Conservation (phyloP, 2,329 filamentous ascomycete species). For the Chrysoporthe austroafricana region DNA sequence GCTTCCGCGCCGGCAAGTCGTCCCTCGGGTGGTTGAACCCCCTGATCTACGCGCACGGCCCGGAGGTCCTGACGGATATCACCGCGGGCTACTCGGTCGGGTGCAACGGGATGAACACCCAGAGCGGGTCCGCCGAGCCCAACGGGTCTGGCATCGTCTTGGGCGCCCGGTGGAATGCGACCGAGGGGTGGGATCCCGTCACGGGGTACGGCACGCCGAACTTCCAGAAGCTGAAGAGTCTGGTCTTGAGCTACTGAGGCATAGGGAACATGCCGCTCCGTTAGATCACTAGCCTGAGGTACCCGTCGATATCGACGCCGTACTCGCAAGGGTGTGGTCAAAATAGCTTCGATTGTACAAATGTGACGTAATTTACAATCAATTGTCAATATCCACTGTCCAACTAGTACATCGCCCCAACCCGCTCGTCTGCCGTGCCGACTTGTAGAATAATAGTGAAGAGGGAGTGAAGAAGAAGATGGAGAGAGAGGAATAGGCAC, state of each 20-base stretch:
- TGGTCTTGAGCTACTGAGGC: slow-evolving; percentile 4
- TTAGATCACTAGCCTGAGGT: too few species aligned
- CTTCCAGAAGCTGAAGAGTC: slow-evolving; percentile 20
- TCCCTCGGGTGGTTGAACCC: slow-evolving; percentile 48
- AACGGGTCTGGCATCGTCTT: slow-evolving; percentile 7
- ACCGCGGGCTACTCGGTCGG: slow-evolving; percentile 19
- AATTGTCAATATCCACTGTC: too few species aligned
- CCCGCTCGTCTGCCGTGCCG: too few species aligned
- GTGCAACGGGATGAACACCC: slow-evolving; percentile 18
- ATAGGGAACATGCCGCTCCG: too few species aligned
- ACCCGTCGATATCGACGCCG: too few species aligned
- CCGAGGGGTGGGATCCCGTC: slow-evolving; percentile 16
- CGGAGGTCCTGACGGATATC: slow-evolving; percentile 32
- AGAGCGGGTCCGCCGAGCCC: slow-evolving; percentile 10
- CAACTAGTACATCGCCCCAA: too few species aligned
- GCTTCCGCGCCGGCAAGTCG: slow-evolving; percentile 47
- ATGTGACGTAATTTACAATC: too few species aligned
- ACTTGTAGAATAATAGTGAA: too few species aligned
- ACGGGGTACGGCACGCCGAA: slow-evolving; percentile 19
- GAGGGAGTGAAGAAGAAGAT: too few species aligned
- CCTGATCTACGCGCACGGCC: slow-evolving; percentile 27
- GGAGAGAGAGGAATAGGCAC: too few species aligned
- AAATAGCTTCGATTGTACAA: background rate
- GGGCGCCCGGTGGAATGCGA: slow-evolving; percentile 22
- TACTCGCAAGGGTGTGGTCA: background rate